These are phyloP conservation scores for Claviceps spartinae DNA, from an alignment of 2,329 filamentous ascomycete genomes.

Conservation along the genomic window DNA sequence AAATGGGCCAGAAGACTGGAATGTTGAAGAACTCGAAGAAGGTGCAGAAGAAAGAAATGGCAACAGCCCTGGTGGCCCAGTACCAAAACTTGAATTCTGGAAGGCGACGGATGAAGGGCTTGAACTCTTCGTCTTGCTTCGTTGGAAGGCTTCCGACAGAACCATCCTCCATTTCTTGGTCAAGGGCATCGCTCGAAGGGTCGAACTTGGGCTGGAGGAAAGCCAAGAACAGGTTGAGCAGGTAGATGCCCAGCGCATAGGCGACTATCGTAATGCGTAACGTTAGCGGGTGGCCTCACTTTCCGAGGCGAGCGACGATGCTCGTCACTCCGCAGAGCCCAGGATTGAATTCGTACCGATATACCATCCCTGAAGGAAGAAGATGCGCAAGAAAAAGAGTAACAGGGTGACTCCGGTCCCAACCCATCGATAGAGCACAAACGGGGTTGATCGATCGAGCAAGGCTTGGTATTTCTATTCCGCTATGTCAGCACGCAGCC, in stretches of 20 bases:
- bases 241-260: constrained; percentile 95
- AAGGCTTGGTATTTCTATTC: constrained; percentile 81
- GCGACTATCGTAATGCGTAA: constrained; percentile 49
- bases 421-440: constrained; percentile 77
- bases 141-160: constrained; percentile 71
- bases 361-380: constrained; percentile 95
- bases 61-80: constrained; percentile 75
- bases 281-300: background rate
- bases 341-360: constrained; percentile 51
- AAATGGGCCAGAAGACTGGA: constrained; percentile 95
- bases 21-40: constrained; percentile 94
- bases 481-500: constrained; percentile 1
- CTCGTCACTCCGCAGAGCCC: background rate
- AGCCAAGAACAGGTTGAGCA: constrained; percentile 96
- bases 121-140: constrained; percentile 94
- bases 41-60: constrained; percentile 72
- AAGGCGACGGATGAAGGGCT: constrained; percentile 87
- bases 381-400: constrained; percentile 77
- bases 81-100: constrained; percentile 99
- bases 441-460: constrained; percentile 87
- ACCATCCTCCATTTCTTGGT: constrained; percentile 94
- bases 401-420: constrained; percentile 64
- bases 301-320: background rate
- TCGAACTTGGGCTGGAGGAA: constrained; percentile 99
- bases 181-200: constrained; percentile 77